Percentiles rank a stretch among this genome's conserved stretches.
Evolutionary conservation across 331 rosid genomes (phyloP).

Genomic region (Acacia concinna): DNA sequence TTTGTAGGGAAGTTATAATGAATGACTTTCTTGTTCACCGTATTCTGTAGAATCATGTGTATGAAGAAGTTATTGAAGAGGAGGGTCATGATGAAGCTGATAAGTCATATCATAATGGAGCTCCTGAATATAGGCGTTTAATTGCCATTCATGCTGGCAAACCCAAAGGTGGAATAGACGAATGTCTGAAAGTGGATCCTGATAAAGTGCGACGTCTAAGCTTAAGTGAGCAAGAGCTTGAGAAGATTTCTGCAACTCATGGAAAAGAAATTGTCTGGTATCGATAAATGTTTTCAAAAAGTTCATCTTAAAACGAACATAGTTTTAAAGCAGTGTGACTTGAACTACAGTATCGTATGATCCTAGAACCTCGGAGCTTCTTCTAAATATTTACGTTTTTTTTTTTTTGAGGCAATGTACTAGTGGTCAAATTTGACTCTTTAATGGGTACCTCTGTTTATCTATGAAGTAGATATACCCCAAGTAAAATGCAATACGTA

Average conservation of each 20-base stretch:
- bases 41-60: constrained; percentile 46
- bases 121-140: constrained; percentile 70
- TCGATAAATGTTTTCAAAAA: constrained; percentile 16
- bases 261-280: constrained; percentile 89
- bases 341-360: too few relatives aligned
- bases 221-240: constrained; percentile 92
- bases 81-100: constrained; percentile 52
- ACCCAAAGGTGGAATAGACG: constrained; percentile 91
- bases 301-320: neutral
- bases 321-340: neutral
- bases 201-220: constrained; percentile 87
- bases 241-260: constrained; percentile 61
- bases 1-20: constrained; percentile 25
- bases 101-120: constrained; percentile 40
- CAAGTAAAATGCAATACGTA: neutral
- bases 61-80: constrained; percentile 44
- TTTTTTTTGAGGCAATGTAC: constrained; percentile 15
- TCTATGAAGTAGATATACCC: neutral
- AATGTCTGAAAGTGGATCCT: constrained; percentile 84
- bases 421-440: constrained; percentile 11
- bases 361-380: neutral
- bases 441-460: neutral
- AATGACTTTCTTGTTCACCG: constrained; percentile 15
- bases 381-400: neutral
- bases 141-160: constrained; percentile 99